Evolutionary conservation across 108 stramenopile species (phyloP).

Genomic region (Conticribra weissflogii): DNA sequence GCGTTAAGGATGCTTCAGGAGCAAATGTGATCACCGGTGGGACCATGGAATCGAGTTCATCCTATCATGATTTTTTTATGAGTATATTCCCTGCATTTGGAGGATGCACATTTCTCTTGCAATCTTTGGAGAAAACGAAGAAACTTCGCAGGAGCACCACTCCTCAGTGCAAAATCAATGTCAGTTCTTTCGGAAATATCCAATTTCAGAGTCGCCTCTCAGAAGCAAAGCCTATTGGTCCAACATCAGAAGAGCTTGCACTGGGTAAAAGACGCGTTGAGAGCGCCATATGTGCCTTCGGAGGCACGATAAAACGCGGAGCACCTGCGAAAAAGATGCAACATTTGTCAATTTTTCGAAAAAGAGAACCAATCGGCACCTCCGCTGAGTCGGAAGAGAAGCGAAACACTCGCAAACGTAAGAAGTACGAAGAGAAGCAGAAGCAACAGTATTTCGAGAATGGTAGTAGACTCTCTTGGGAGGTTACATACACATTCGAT

Average conservation of each 20-base stretch:
- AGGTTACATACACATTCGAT: slow-evolving; percentile 62
- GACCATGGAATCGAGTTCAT: not conserved
- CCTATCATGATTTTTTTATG: no score
- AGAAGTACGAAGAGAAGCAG: slow-evolving; percentile 65
- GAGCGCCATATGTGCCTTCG: slow-evolving; percentile 75
- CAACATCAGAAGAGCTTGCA: slow-evolving; percentile 25
- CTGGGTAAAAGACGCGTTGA: slow-evolving; percentile 66
- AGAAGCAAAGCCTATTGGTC: slow-evolving; percentile 6
- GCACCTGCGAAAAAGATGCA: slow-evolving; percentile 3
- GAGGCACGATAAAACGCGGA: slow-evolving; percentile 53
- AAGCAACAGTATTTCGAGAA: slow-evolving; percentile 81
- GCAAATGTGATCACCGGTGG: no score
- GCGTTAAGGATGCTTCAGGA: no score
- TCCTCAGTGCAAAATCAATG: slow-evolving; percentile 22
- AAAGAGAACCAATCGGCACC: not conserved
- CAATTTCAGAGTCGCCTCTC: slow-evolving; percentile 8
- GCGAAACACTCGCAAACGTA: not conserved
- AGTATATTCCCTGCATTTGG: slow-evolving; percentile 54
- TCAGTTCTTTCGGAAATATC: slow-evolving; percentile 43
- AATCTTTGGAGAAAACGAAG: slow-evolving; percentile 18
- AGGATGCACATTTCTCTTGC: slow-evolving; percentile 57
- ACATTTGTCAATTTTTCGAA: slow-evolving; percentile 38
- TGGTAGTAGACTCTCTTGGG: slow-evolving; percentile 83
- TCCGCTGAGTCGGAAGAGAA: not conserved
- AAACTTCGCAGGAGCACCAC: not conserved